Base-by-base conservation (phyloP, 768 basidiomycete genomes). In the Russula virescens region DNA sequence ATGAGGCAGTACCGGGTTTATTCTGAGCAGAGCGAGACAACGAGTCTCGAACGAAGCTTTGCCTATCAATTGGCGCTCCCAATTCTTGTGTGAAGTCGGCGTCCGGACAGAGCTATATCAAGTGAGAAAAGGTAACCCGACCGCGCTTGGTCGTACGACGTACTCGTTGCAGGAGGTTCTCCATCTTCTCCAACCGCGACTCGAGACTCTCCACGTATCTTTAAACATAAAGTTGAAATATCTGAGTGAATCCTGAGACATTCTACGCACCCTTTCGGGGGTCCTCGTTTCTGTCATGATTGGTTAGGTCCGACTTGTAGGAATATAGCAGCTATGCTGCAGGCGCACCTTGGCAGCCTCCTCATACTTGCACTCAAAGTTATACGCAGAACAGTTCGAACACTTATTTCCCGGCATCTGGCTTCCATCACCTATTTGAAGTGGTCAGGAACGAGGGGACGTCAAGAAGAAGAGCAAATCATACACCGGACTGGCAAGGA, bases 301-400 rank as follows among this genome's bases (percentile, higher is more conserved):
- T 51, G 53, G 19, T 48, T 10, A 47, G 31, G 21, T 16, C n/a
- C 31, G 26, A 42, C 11, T 42, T 19, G 46, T 11, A 49, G 47
- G 46, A 45, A 58, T n/a, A 45, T 42, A 9, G 35, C 25, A 50
- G 21, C 26, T 26, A 21, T 13, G 34, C 21, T 43, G 13, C 16
- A 40, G 13, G 61, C 77, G 47, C 63, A 86, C 86, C 81, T 86
- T 88, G 13, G 84, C 82, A 21, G 84, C 80, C 72, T 87, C 85
- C 58, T 82, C 78, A 69, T 88, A 87, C 2, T 83, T 86, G 71
- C 88, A 89, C 21, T 86, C 81, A 43, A 79, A 74, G 55, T 79
- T 77, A 64, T 78, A 83, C 25, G 83, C 78, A 25, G 79, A 75
- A 68, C 87, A 88, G 68, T 86, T 87, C 4, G 82, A 82, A 68